Evolutionary conservation across 768 basidiomycete species (phyloP).

Genomic region (Ramaria sp.): DNA sequence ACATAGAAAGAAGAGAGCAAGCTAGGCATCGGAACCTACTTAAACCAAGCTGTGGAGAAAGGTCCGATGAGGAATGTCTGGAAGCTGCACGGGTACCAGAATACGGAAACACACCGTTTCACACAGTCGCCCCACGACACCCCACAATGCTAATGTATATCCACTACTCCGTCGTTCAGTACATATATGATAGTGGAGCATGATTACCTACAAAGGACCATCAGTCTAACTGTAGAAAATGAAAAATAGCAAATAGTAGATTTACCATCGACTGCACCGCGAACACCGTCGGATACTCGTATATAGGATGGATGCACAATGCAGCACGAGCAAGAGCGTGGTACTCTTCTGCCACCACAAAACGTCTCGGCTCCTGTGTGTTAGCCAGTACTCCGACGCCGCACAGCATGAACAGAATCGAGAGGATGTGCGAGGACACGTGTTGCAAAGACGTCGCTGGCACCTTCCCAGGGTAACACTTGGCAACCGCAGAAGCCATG

Average conservation of each 20-base stretch:
- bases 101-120: background rate
- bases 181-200: constrained; percentile 8
- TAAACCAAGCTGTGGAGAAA: background rate
- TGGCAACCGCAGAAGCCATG: background rate
- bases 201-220: background rate
- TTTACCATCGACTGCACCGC: constrained; percentile 8
- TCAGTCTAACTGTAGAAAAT: background rate
- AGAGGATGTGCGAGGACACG: constrained; percentile 1
- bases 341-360: constrained; percentile 5
- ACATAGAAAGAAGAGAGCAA: background rate
- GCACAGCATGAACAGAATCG: constrained; percentile 8
- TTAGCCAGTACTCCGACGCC: constrained; percentile 4
- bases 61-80: too few relatives aligned
- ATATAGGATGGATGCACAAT: constrained; percentile 6
- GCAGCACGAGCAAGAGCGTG: constrained; percentile 5
- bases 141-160: constrained; percentile 6
- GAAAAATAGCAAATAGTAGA: too few relatives aligned
- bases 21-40: background rate
- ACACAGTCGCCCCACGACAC: constrained; percentile 7
- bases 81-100: background rate
- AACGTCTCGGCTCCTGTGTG: background rate
- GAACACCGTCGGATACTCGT: constrained; percentile 4
- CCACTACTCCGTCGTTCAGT: constrained; percentile 6
- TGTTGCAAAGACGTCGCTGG: background rate
- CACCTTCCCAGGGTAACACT: constrained; percentile 1